Base-by-base conservation (phyloP, 139 green algal species). In the Auxenochlorella protothecoides region DNA sequence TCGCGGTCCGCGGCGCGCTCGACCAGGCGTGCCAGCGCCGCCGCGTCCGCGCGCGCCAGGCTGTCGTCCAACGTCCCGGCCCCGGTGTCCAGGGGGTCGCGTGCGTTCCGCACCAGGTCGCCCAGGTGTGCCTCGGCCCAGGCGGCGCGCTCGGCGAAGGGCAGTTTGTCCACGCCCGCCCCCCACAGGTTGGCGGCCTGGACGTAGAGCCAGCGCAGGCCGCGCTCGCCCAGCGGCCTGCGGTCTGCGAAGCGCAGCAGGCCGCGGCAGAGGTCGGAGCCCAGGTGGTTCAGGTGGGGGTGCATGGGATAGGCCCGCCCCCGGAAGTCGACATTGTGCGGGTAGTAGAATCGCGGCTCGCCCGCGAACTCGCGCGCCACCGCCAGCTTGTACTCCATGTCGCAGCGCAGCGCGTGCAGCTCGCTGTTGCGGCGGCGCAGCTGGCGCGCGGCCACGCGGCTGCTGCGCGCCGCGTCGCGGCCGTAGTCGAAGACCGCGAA, bases 251-350 rank as follows among this genome's bases (percentile, higher is more conserved):
- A 97, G 53, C 85, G 65, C 65, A 99, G 86, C 74, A 97, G 74
- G 53, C 91, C 88, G 7, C 94, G 87, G 54, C 79, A 91, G 52
- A 88, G 66, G 82, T 98, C 94, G 9, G 86, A 79, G 0, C 92
- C 93, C 69, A 99, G 78, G 81, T 99, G 94, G 71, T 96, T 93
- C 51, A 99, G 84, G 86, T 96, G 83, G 3, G 90, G 88, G 76
- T 96, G 92, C 78, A 97, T 91, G 6, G 94, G 89, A 80, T 99
- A 99, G 14, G 93, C 94, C 53, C 94, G 86, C 8, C 94, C 94
- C 51, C 93, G 79, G 87, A 98, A 97, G 80, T 98, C 93, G 2
- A 97, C 54, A 74, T 90, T 95, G 85, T 98, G 93, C 2, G 93
- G 92, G 71, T 89, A 95, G 79, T 90, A 97, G 80, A 97, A 88